A percentile compares a stretch with the other conserved stretches of the same genome.
These are phyloP conservation scores for Nakaseomyces kungkrabaensis DNA, from an alignment of 1,139 yeast species.

Conservation along the genomic window DNA sequence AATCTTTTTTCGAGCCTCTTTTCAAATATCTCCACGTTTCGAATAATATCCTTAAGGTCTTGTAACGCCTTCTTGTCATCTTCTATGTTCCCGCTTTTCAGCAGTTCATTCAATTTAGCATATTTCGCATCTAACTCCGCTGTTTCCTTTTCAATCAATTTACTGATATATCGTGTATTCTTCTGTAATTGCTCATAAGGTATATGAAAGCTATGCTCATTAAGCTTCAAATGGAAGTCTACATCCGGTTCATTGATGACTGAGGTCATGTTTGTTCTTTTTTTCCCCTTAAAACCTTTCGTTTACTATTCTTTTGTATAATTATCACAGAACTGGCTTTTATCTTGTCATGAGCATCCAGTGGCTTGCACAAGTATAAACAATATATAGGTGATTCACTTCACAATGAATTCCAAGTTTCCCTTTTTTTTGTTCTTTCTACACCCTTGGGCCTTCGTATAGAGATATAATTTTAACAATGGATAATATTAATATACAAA, in stretches of 20 bases:
- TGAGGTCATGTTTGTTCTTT: constrained; percentile 9
- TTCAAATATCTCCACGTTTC: constrained; percentile 40
- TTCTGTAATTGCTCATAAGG: constrained; percentile 52
- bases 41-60: constrained; percentile 31
- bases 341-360: too few species aligned
- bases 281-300: not conserved
- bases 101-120: constrained; percentile 35
- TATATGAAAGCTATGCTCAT: constrained; percentile 47
- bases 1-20: constrained; percentile 36
- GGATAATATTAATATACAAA: too few species aligned
- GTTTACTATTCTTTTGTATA: too few species aligned
- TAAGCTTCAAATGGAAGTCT: constrained; percentile 35
- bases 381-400: too few species aligned
- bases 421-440: too few species aligned
- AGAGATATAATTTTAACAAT: too few species aligned
- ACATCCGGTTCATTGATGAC: constrained; percentile 30
- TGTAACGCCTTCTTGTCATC: constrained; percentile 22
- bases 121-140: constrained; percentile 30
- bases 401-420: too few species aligned
- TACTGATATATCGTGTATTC: constrained; percentile 49
- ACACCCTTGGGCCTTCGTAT: too few species aligned
- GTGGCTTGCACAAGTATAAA: too few species aligned
- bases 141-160: constrained; percentile 39
- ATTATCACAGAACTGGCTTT: too few species aligned
- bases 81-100: constrained; percentile 31